Evolutionary conservation across 1,284 basidiomycete species (phyloP).

Genomic region (Ceratobasidium sp.): DNA sequence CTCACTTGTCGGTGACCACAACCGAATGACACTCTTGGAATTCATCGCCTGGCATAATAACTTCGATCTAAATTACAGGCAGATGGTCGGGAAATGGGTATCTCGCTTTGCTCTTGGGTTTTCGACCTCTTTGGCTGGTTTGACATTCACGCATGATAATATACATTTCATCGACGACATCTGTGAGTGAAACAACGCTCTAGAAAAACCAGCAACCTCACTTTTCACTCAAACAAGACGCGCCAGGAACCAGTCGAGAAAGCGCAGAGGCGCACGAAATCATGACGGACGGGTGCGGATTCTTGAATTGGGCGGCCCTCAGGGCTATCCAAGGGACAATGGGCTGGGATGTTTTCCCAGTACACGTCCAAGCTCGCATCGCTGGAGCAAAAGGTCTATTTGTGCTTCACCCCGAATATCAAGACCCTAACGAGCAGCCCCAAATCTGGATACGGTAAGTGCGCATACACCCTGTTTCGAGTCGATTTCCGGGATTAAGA

Average conservation of each 20-base stretch:
- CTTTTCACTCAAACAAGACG: slow-evolving; percentile 7
- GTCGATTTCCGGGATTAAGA: neutral
- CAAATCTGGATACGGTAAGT: slow-evolving; percentile 42
- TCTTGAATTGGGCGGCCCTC: slow-evolving; percentile 39
- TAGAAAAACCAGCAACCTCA: neutral
- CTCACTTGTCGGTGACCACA: slow-evolving; percentile 26
- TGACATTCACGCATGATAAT: slow-evolving; percentile 26
- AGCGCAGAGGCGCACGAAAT: slow-evolving; percentile 12
- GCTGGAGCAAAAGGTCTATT: slow-evolving; percentile 44
- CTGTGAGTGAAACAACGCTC: slow-evolving; percentile 16
- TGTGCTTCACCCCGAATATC: slow-evolving; percentile 27
- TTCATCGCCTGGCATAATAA: slow-evolving; percentile 43
- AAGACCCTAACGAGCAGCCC: slow-evolving; percentile 14
- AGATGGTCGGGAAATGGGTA: slow-evolving; percentile 41
- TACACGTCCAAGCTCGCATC: slow-evolving; percentile 42
- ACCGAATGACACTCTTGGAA: slow-evolving; percentile 30
- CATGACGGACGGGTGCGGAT: slow-evolving; percentile 45
- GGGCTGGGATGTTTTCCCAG: slow-evolving; percentile 22
- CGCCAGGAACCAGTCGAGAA: neutral
- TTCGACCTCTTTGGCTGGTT: slow-evolving; percentile 39
- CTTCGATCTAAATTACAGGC: neutral
- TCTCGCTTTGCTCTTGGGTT: slow-evolving; percentile 41
- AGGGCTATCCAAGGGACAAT: slow-evolving; percentile 27
- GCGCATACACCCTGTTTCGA: neutral
- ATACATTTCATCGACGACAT: slow-evolving; percentile 40